Conservation (phyloP, 768 basidiomycete genomes). For the Xanthoconium purpureum region DNA sequence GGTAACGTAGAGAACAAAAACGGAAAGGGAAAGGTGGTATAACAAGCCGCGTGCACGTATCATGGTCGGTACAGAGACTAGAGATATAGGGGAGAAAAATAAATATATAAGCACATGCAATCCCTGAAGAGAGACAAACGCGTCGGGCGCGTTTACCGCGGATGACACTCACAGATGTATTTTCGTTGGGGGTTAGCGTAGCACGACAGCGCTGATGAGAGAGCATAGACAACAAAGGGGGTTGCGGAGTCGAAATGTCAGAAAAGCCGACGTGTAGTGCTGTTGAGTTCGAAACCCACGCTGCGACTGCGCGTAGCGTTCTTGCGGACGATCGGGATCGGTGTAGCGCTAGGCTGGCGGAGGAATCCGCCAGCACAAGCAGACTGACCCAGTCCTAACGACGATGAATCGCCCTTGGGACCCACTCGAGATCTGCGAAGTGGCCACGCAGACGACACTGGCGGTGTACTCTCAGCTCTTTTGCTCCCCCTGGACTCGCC, state of each 20-base stretch:
- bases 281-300: slow-evolving; percentile 20
- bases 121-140: slow-evolving; percentile 4
- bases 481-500: slow-evolving; percentile 6
- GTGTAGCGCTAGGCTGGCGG: slow-evolving; percentile 25
- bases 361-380: slow-evolving; percentile 20
- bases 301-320: slow-evolving; percentile 28
- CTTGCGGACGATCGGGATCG: slow-evolving; percentile 21
- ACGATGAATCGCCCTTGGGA: slow-evolving; percentile 9
- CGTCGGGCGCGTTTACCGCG: neutral
- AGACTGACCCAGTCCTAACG: slow-evolving; percentile 6
- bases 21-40: neutral
- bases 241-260: neutral
- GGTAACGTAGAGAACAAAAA: neutral
- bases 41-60: slow-evolving; percentile 5
- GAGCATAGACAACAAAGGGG: neutral
- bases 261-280: slow-evolving; percentile 11
- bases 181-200: neutral
- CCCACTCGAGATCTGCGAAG: slow-evolving; percentile 8
- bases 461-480: slow-evolving; percentile 31
- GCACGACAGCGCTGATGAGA: neutral
- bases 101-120: slow-evolving; percentile 14
- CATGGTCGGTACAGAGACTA: slow-evolving; percentile 8
- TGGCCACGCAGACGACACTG: slow-evolving; percentile 25
- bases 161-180: slow-evolving; percentile 19
- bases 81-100: slow-evolving; percentile 8